These are phyloP conservation scores for Ceratocystis diversiconidia DNA, from an alignment of 2,329 filamentous ascomycete species.

Conservation along the genomic window DNA sequence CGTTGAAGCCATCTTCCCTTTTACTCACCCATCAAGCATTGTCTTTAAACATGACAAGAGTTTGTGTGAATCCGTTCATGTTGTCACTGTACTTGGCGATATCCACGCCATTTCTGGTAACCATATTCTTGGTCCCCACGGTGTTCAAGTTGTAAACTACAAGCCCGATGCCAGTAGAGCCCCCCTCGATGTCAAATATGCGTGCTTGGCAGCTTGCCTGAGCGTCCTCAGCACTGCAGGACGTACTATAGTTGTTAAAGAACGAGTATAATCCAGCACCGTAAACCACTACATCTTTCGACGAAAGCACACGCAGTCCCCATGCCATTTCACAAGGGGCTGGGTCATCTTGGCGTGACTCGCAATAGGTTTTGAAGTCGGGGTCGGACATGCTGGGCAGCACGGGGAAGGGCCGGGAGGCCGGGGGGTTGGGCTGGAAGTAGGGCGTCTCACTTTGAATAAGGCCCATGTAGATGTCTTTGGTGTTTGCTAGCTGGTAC, in stretches of 20 bases:
- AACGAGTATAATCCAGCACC: conserved; percentile 55
- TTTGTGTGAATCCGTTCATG: conserved; percentile 28
- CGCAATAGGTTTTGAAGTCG: conserved; percentile 36
- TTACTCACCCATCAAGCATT: neutral
- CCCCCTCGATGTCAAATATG: conserved; percentile 26
- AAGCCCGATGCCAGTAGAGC: conserved; percentile 21
- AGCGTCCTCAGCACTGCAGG: conserved; percentile 31
- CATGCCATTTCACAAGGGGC: conserved; percentile 44
- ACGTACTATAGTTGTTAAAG: conserved; percentile 47
- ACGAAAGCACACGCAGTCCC: conserved; percentile 48
- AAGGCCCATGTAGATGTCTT: conserved; percentile 47
- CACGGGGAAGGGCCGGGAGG: conserved; percentile 41
- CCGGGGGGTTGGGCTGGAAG: conserved; percentile 51
- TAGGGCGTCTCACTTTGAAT: conserved; percentile 60
- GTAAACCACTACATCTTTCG: conserved; percentile 41
- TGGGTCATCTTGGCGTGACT: conserved; percentile 22
- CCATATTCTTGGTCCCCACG: conserved; percentile 30
- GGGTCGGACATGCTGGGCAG: conserved; percentile 34
- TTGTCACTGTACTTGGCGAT: conserved; percentile 29
- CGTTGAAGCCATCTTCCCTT: conserved; percentile 18
- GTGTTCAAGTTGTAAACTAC: conserved; percentile 34
- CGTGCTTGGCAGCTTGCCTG: conserved; percentile 34
- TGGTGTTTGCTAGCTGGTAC: conserved; percentile 48
- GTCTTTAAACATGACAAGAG: conserved; percentile 25
- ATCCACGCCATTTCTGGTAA: conserved; percentile 26